Percentiles rank a stretch among this genome's conserved stretches.
These are phyloP conservation scores for Osmanthus fragrans DNA, from an alignment of 257 asterid species.

Conservation along the genomic window DNA sequence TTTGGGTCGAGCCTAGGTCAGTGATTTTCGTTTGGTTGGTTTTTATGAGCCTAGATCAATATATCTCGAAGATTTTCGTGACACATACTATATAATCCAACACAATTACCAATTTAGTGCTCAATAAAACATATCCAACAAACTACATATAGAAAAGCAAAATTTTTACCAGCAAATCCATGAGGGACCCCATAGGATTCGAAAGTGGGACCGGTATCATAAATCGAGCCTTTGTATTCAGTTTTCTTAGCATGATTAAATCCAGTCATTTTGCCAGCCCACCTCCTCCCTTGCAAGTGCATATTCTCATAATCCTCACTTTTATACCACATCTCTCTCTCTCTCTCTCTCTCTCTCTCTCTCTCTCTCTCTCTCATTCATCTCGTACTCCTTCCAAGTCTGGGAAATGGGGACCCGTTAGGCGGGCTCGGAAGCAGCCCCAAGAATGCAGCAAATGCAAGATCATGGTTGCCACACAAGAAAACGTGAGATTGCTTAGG, in stretches of 20 bases:
- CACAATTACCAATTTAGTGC: background rate
- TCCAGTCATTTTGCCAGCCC: conserved; percentile 81
- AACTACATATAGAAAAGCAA: background rate
- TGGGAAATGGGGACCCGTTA: conserved; percentile 65
- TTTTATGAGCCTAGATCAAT: no score
- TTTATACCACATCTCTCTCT: conserved; percentile 83
- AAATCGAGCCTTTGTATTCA: conserved; percentile 77
- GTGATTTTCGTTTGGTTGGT: no score
- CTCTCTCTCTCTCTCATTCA: no score
- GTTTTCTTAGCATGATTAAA: conserved; percentile 61
- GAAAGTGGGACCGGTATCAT: conserved; percentile 85
- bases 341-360: no score
- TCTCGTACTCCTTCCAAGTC: conserved; percentile 82
- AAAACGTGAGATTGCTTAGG: conserved; percentile 78
- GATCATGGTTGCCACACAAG: conserved; percentile 84
- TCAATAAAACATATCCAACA: background rate
- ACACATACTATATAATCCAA: no score
- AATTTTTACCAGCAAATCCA: conserved; percentile 70
- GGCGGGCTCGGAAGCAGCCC: conserved; percentile 71
- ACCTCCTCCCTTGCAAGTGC: conserved; percentile 91
- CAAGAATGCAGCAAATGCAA: conserved; percentile 77
- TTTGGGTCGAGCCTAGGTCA: no score
- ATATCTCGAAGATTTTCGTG: no score
- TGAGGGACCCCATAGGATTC: conserved; percentile 85
- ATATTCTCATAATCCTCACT: conserved; percentile 78